phyloP scores from a whole-genome alignment of 306 rosid species.

The Trifolium fragiferum region DNA sequence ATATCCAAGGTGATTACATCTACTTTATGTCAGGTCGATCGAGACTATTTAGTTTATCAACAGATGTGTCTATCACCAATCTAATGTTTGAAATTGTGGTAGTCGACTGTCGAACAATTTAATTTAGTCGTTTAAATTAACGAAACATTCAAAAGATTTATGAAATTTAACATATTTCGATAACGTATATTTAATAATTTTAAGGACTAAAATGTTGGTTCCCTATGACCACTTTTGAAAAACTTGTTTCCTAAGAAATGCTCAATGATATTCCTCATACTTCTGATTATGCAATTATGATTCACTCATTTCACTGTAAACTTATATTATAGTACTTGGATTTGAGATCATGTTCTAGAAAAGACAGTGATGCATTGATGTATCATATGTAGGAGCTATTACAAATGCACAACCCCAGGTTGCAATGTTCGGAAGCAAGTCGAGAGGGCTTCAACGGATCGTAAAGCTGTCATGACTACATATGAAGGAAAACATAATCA shows the following conservation, averaged over 20 bases:
- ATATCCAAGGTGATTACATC: conserved; percentile 66
- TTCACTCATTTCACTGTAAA: not conserved
- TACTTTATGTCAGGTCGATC: not conserved
- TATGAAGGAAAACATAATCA: conserved; percentile 93
- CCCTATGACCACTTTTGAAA: not conserved
- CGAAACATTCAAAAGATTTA: not conserved
- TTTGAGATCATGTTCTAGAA: not conserved
- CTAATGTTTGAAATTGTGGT: not conserved
- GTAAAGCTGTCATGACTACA: conserved; percentile 88
- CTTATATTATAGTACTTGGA: too few relatives aligned
- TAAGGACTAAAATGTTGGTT: not conserved
- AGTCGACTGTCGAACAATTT: not conserved
- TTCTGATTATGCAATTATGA: not conserved
- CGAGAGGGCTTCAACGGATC: conserved; percentile 84
- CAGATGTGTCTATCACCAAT: not conserved
- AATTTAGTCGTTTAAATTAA: not conserved
- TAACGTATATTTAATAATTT: not conserved
- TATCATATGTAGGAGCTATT: conserved; percentile 73
- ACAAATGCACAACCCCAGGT: conserved; percentile 76
- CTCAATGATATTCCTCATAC: not conserved
- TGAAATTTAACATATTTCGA: not conserved
- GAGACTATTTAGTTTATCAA: not conserved
- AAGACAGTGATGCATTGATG: conserved; percentile 13
- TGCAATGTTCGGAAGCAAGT: conserved; percentile 89
- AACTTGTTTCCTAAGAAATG: not conserved